Evolutionary conservation across 2,329 filamentous ascomycete species (phyloP), one percentile per base, ranked within the genome.

Genomic region (Tolypocladium capitatum): DNA sequence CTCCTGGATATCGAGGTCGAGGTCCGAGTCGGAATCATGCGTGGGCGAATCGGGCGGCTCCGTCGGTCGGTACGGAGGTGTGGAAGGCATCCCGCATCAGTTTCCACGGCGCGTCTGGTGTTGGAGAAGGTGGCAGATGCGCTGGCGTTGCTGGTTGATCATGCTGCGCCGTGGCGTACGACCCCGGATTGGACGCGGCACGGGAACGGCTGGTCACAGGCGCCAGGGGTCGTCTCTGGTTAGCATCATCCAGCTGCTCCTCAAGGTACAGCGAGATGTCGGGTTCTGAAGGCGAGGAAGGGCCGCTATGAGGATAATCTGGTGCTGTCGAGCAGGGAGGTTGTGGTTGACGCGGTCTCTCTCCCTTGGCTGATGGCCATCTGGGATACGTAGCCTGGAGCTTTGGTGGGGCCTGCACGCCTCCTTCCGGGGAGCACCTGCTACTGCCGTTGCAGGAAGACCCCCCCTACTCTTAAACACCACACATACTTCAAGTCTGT

Each of bases 1-100:
- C 71, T 91, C 86, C 59, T 87, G 76, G 56, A 92, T 75, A 58
- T 90, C 84, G 58, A 92, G 78, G 62, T 91, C 84, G 52, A 67
- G 65, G 48, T 83, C 70, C 45, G 83, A 86, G 63, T 90, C 85
- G 61, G 82, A 86, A 61, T 89, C 84, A 66, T 81, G 72, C 58
- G 71, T 66, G 51, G 75, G 74, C 51, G 76, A 79, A 66, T 84
- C 80, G 66, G 81, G 81, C 60, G 77, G 75, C 63, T 82, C 75
- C 60, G 76, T 69, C 56, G 69, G 66, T 60, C 69, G 71, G 62
- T 73, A 71, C 32, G 70, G 63, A 48, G 68, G 68, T 69, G 71
- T 67, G 60, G 72, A 64, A 74, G 76, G 73, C 77, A 81, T 78
- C 64, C 73, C 74, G 73, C 64, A 54, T 58, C 51, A 48, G 49